Conservation (phyloP, 2,329 filamentous ascomycete species). For the Nemania sp. region DNA sequence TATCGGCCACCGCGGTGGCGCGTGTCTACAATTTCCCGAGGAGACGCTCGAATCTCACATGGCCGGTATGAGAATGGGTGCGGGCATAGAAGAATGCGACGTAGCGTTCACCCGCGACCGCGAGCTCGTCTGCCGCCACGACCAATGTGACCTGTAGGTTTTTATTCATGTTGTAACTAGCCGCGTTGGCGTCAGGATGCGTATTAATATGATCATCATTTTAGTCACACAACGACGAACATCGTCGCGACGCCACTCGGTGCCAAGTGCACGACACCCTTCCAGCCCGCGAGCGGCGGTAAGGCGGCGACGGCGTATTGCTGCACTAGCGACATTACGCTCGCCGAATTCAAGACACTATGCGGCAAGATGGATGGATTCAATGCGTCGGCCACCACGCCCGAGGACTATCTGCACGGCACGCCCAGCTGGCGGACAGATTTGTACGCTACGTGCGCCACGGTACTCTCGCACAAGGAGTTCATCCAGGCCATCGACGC, state of each 20-base stretch:
- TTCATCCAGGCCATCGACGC: slow-evolving; percentile 63
- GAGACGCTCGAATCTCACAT: slow-evolving; percentile 62
- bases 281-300: slow-evolving; percentile 57
- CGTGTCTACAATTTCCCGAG: slow-evolving; percentile 65
- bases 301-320: slow-evolving; percentile 63
- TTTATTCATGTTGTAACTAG: too few species aligned
- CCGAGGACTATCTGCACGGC: slow-evolving; percentile 59
- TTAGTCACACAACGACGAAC: slow-evolving; percentile 63
- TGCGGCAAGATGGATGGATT: slow-evolving; percentile 73
- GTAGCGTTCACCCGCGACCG: slow-evolving; percentile 67
- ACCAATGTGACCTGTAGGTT: slow-evolving; percentile 63
- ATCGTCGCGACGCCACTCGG: slow-evolving; percentile 65
- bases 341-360: slow-evolving; percentile 67
- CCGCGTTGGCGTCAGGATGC: too few species aligned
- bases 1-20: slow-evolving; percentile 66
- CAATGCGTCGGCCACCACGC: slow-evolving; percentile 60
- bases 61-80: slow-evolving; percentile 68
- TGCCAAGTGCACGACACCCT: slow-evolving; percentile 65
- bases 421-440: slow-evolving; percentile 67
- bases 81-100: slow-evolving; percentile 69
- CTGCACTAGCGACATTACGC: slow-evolving; percentile 72
- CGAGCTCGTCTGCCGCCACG: slow-evolving; percentile 69
- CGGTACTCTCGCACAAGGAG: slow-evolving; percentile 62
- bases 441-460: slow-evolving; percentile 66
- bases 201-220: too few species aligned